Evolutionary conservation across 73 alveolate genomes (phyloP).

Genomic region (Effrenium voratum): DNA sequence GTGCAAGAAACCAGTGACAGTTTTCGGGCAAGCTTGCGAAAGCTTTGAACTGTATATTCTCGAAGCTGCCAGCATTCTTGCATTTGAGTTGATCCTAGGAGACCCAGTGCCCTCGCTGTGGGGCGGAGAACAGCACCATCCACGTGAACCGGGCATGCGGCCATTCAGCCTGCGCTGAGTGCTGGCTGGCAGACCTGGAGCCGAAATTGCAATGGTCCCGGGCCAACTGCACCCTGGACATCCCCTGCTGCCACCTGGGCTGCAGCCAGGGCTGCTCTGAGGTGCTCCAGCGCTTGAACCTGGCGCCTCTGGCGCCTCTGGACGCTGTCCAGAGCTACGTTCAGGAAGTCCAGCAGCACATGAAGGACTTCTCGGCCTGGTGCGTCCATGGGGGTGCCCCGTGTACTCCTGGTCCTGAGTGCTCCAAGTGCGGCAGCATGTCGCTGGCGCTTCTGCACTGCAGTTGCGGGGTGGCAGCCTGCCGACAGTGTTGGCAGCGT

Average conservation of each 20-base stretch:
- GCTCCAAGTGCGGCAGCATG: neutral
- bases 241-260: slow-evolving; percentile 35
- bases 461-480: neutral
- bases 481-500: slow-evolving; percentile 19
- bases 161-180: slow-evolving; percentile 37
- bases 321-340: neutral
- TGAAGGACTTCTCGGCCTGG: neutral
- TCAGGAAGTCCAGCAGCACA: neutral
- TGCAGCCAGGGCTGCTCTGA: slow-evolving; percentile 55
- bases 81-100: too few relatives aligned
- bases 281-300: slow-evolving; percentile 7
- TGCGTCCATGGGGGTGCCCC: slow-evolving; percentile 29
- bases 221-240: slow-evolving; percentile 34
- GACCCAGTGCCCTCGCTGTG: slow-evolving; percentile 54
- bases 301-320: neutral
- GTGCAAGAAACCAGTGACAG: too few relatives aligned
- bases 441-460: slow-evolving; percentile 6
- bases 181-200: slow-evolving; percentile 53
- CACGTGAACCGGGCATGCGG: slow-evolving; percentile 34
- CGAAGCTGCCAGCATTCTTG: too few relatives aligned
- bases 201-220: slow-evolving; percentile 21
- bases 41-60: too few relatives aligned
- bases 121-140: neutral
- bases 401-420: slow-evolving; percentile 25
- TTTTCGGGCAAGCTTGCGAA: too few relatives aligned